Evolutionary conservation across 768 basidiomycete species (phyloP).

Genomic region (Hemileccinum rubropunctum): DNA sequence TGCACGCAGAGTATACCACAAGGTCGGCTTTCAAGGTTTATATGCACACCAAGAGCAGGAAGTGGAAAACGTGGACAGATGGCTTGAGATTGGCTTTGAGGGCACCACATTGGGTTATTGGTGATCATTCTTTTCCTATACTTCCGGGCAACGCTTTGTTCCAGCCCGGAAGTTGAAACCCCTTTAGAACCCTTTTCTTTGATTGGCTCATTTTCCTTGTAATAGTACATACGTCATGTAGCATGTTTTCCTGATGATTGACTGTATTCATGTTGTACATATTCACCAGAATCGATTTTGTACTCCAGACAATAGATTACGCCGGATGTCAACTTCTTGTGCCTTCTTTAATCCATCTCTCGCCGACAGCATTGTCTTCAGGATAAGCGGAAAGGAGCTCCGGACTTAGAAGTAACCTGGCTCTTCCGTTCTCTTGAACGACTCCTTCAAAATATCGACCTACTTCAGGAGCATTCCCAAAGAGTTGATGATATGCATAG

Average conservation of each 20-base stretch:
- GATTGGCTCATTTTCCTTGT: background rate
- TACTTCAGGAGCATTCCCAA: conserved; percentile 24
- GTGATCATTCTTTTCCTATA: conserved; percentile 37
- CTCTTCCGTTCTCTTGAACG: conserved; percentile 24
- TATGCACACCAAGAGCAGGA: conserved; percentile 19
- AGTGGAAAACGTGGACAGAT: conserved; percentile 47
- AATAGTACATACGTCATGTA: background rate
- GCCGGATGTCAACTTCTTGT: conserved; percentile 2
- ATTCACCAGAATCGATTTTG: background rate
- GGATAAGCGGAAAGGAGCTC: conserved; percentile 44
- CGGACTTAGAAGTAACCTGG: conserved; percentile 40
- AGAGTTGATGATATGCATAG: conserved; percentile 21
- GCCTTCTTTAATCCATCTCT: conserved; percentile 33
- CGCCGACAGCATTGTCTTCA: conserved; percentile 42
- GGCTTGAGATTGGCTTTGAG: conserved; percentile 68
- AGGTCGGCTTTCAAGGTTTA: conserved; percentile 66
- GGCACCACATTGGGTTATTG: conserved; percentile 56
- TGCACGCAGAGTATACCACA: conserved; percentile 54
- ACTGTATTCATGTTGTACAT: conserved; percentile 6
- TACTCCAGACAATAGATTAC: background rate
- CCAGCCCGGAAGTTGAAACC: no score
- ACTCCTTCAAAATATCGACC: conserved; percentile 39
- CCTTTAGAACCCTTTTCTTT: background rate
- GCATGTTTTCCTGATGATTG: background rate
- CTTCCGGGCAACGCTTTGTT: background rate